Evolutionary conservation across 2,329 filamentous ascomycete genomes (phyloP).

Genomic region (Sporothrix dimorphospora): DNA sequence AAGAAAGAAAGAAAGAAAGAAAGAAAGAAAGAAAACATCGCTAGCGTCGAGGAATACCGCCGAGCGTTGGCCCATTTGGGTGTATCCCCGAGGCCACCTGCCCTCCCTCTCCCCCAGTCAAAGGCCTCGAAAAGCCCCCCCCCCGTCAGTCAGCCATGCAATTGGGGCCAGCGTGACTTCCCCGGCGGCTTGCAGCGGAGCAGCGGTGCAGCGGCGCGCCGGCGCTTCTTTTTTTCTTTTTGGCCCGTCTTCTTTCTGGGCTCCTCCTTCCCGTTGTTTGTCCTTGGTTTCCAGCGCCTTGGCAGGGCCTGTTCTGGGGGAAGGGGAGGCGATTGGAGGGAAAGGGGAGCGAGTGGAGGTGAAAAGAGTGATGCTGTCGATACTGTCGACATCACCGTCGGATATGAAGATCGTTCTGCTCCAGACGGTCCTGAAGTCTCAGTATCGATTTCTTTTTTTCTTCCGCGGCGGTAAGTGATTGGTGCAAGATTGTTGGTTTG

Average conservation of each 20-base stretch:
- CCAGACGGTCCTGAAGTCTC: background rate
- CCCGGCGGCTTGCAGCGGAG: background rate
- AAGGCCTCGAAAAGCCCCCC: too few relatives aligned
- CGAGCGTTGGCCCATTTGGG: constrained; percentile 38
- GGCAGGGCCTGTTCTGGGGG: background rate
- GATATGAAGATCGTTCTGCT: background rate
- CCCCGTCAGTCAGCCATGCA: background rate
- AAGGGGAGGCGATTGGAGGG: background rate
- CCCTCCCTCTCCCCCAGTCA: background rate
- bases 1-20: background rate
- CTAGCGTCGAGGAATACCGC: constrained; percentile 36
- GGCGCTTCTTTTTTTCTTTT: constrained; percentile 12
- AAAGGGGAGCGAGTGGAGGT: too few relatives aligned
- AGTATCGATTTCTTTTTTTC: background rate
- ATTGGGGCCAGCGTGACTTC: background rate
- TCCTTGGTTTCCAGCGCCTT: background rate
- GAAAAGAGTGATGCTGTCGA: too few relatives aligned
- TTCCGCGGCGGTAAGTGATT: constrained; percentile 1
- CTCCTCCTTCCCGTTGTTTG: too few relatives aligned
- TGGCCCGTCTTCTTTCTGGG: too few relatives aligned
- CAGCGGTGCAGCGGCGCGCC: too few relatives aligned
- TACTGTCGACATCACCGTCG: background rate
- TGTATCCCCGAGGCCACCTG: constrained; percentile 30
- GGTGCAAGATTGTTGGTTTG: constrained; percentile 11
- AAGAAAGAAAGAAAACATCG: background rate